Evolutionary conservation across 495 filamentous ascomycete genomes (phyloP), one percentile per base, ranked within the genome.

Genomic region (Elasticomyces elasticus): DNA sequence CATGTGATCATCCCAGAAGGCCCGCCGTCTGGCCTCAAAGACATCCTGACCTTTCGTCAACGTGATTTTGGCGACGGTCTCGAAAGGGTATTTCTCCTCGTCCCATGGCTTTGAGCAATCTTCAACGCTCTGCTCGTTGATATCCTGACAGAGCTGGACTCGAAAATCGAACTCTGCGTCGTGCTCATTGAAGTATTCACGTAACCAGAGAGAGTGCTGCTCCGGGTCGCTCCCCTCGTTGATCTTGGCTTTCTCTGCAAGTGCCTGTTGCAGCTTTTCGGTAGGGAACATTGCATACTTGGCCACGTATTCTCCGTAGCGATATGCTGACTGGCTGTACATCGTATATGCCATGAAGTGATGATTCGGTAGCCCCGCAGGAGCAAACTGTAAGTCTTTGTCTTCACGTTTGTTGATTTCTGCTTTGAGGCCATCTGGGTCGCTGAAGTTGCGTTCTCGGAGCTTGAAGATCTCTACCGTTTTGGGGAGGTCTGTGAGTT

Each of bases 261-360:
- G 61, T 49, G 71, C 72, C 46, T 61, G 66, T 51, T 72, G 67
- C 15, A 65, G 72, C 28, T 70, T 69, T 19, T 52, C 60, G 45
- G 51, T 63, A 3, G 72, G 73, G 5, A 70, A 63, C 37, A 74
- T 65, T 42, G 63, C 64, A 38, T 71, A 75, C 52, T 76, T 76
- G 35, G 66, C 64, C 12, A 74, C 65, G 23, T 72, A 73, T 26
- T 75, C 67, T 23, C 69, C 71, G 52, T 71, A 73, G 23, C 68
- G 71, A 49, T 72, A 76, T 5, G 73, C 70, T 19, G 64, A 67
- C 49, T 76, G 75, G n/a, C 69, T 70, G 52, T 76, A 72, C 52
- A 69, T 67, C 19, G 64, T 54, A 25, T 65, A 73, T 7, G 64
- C 65, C 58, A 71, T 66, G 4, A 76, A 60, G 49, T 72, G 72